A percentile compares a stretch with the other conserved stretches of the same genome.
Evolutionary conservation across 228 moss, liverwort and hornwort species (phyloP).

Genomic region (Sphagnum magellanicum): DNA sequence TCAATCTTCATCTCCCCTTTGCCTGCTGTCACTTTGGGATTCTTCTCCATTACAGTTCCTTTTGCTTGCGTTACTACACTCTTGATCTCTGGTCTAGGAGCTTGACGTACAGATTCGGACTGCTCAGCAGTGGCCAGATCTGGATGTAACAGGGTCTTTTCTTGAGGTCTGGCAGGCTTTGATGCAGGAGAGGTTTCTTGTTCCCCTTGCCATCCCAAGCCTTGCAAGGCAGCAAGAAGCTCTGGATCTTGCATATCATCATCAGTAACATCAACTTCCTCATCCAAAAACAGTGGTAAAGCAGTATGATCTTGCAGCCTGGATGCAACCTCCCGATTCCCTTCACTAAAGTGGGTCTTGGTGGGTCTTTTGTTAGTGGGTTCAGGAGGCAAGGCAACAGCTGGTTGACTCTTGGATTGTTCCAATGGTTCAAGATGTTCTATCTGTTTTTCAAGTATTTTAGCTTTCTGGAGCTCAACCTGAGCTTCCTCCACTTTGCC

Average conservation of each 20-base stretch:
- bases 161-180: slow-evolving; percentile 4
- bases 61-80: not conserved
- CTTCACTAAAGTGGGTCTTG: slow-evolving; percentile 3
- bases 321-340: not conserved
- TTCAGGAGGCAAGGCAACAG: not conserved
- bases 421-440: slow-evolving; percentile 46
- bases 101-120: not conserved
- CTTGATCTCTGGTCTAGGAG: slow-evolving; percentile 5
- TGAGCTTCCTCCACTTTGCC: slow-evolving; percentile 82
- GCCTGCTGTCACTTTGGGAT: slow-evolving; percentile 14
- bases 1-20: slow-evolving; percentile 15
- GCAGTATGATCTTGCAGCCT: slow-evolving; percentile 9
- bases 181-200: slow-evolving; percentile 18
- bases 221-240: slow-evolving; percentile 68
- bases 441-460: slow-evolving; percentile 64
- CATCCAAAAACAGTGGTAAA: slow-evolving; percentile 53
- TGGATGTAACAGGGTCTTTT: not conserved
- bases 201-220: slow-evolving; percentile 62
- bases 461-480: slow-evolving; percentile 73
- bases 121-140: too few species aligned
- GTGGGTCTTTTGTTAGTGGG: not conserved
- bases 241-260: slow-evolving; percentile 82
- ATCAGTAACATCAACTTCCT: slow-evolving; percentile 69
- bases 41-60: slow-evolving; percentile 5
- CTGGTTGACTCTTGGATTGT: slow-evolving; percentile 1